Percentiles rank a stretch among this genome's conserved stretches.
Conservation (phyloP, 352 stramenopile species). For the Phytopythium kandeliae region DNA sequence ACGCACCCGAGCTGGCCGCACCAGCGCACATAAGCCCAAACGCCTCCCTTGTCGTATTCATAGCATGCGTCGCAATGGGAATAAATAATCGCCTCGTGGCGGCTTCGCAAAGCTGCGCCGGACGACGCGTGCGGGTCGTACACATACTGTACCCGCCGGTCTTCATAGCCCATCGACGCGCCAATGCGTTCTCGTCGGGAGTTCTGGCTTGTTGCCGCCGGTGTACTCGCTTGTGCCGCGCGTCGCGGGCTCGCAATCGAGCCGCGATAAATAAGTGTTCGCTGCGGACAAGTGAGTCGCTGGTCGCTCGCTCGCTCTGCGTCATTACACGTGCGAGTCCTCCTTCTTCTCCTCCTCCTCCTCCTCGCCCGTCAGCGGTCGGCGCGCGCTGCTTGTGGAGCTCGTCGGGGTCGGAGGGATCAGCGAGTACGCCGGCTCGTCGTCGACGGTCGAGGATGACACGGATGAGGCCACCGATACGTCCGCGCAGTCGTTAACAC, state of each 20-base stretch:
- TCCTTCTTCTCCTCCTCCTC: conserved; percentile 38
- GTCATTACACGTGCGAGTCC: conserved; percentile 8
- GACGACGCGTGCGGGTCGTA: too few species aligned
- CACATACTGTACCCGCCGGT: too few species aligned
- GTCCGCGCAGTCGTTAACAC: conserved; percentile 28
- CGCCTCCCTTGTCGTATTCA: background rate
- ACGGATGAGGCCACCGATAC: background rate
- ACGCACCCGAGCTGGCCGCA: too few species aligned
- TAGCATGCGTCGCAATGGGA: background rate
- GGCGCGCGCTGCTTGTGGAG: conserved; percentile 6
- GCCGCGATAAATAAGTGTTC: background rate
- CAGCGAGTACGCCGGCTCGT: conserved; percentile 25
- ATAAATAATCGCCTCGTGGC: conserved; percentile 1
- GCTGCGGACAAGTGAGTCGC: background rate
- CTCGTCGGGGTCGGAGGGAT: conserved; percentile 21
- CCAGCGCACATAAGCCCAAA: too few species aligned
- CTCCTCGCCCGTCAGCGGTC: conserved; percentile 18
- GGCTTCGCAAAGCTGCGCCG: background rate
- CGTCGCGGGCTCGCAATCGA: background rate
- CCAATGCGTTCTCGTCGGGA: background rate
- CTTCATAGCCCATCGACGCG: background rate
- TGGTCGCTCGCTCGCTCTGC: background rate
- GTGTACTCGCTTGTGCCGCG: background rate
- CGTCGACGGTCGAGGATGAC: conserved; percentile 12
- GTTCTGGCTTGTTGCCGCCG: background rate